Conservation (phyloP, 352 stramenopile genomes). For the Phytopythium aichiense region DNA sequence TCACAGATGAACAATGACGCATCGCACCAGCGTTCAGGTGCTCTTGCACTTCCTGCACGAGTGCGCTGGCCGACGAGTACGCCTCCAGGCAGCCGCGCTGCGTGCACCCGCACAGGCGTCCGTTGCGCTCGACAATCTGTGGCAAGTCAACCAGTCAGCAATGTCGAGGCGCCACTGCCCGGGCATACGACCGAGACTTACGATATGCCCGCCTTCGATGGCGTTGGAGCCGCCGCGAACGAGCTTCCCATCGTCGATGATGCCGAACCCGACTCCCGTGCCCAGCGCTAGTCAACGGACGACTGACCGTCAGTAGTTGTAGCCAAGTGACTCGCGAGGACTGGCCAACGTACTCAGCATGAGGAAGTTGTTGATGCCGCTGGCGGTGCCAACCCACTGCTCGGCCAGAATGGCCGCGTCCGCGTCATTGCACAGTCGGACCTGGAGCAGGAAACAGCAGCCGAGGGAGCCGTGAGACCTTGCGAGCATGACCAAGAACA, state of each 20-base stretch:
- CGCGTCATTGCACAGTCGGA: slow-evolving; percentile 69
- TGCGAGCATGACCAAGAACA: not conserved
- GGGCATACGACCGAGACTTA: slow-evolving; percentile 11
- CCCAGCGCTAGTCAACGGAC: slow-evolving; percentile 43
- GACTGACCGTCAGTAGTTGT: not conserved
- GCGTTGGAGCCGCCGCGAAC: slow-evolving; percentile 61
- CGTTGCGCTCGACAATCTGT: slow-evolving; percentile 82
- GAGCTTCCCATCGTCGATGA: slow-evolving; percentile 61
- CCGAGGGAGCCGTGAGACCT: not conserved
- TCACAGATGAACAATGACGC: not conserved
- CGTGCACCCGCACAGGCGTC: slow-evolving; percentile 62
- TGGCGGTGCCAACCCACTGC: slow-evolving; percentile 70
- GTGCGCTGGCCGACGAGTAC: slow-evolving; percentile 66
- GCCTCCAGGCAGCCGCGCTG: slow-evolving; percentile 76
- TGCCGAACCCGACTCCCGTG: slow-evolving; percentile 66
- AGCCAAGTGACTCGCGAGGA: not conserved
- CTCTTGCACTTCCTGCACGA: slow-evolving; percentile 62
- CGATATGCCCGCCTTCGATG: slow-evolving; percentile 81
- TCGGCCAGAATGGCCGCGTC: slow-evolving; percentile 79
- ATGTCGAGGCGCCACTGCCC: not conserved
- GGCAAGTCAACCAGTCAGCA: not conserved
- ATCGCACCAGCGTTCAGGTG: slow-evolving; percentile 50
- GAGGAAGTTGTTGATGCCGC: slow-evolving; percentile 61
- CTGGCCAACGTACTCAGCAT: slow-evolving; percentile 65
- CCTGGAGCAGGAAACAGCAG: slow-evolving; percentile 8